Base-by-base conservation (phyloP, 2,329 filamentous ascomycete species). In the Sclerotinia sclerotiorum region DNA sequence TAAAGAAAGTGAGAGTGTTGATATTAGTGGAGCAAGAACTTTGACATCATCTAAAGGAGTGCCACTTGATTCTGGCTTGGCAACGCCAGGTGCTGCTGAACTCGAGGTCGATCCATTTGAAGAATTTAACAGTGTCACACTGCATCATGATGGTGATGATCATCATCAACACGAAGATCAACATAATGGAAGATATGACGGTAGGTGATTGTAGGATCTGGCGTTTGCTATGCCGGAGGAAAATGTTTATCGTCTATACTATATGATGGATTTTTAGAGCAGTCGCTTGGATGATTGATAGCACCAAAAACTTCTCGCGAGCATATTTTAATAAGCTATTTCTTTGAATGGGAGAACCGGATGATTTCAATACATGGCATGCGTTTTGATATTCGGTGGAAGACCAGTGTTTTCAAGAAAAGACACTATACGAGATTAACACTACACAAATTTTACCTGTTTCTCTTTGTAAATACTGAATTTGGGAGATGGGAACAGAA, bases 81-180 rank as follows among this genome's bases (percentile, higher is more conserved):
- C 90, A 2, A 98, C 94, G 3, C 94, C 94, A 1, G 92, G 91
- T 56, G 58, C 44, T 24, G 58, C 44, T 17, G 94, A 97, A 77
- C 77, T 90, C 77, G 77, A 90, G 49, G 84, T 87, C 4, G 95
- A 99, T 84, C 95, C 95, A 1, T 99, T 99, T 78, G 92, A 97
- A 80, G 95, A 98, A 79, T 99, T 99, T 81, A 99, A 98, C 83
- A 97, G 93, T 78, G 94, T 99, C 54, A 99, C 95, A 63, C 83
- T 99, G 70, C 94, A 98, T 79, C 95, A 99, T 77, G 95, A 98
- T 68, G 95, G 93, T 21, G 94, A 97, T 74, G 91, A 93, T 10
- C 61, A 73, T 46, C 72, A 71, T 35, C 74, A 74, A 61, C 44
- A 54, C 29, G 73, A 76, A 55, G 74, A 76, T 68, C 73, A 72